These are phyloP conservation scores for Hypoxylon sp. DNA, from an alignment of 2,329 filamentous ascomycete genomes.

Conservation along the genomic window DNA sequence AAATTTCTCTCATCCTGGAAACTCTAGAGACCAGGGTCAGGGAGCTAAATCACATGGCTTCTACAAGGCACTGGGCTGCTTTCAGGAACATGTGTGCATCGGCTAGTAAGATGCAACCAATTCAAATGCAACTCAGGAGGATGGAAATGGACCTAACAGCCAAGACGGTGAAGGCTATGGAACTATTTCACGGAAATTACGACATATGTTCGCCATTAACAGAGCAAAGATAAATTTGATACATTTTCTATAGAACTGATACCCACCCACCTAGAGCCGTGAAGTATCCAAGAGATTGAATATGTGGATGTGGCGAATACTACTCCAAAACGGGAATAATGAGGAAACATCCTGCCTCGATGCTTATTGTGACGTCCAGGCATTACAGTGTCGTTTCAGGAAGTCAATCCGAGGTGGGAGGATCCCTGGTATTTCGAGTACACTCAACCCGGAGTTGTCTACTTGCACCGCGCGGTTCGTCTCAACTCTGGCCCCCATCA, in stretches of 20 bases:
- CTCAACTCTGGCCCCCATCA: background rate
- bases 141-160: conserved; percentile 3
- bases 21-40: background rate
- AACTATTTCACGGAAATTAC: conserved; percentile 8
- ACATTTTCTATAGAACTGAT: background rate
- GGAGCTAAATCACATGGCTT: conserved; percentile 4
- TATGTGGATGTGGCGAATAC: background rate
- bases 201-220: conserved; percentile 4
- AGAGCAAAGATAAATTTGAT: background rate
- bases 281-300: background rate
- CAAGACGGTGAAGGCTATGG: conserved; percentile 11
- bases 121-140: background rate
- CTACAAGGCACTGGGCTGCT: conserved; percentile 11
- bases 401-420: background rate
- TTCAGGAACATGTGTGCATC: conserved; percentile 4
- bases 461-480: background rate
- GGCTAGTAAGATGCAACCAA: background rate
- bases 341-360: background rate
- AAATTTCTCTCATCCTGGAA: conserved; percentile 1
- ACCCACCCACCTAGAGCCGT: background rate
- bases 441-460: background rate
- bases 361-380: background rate
- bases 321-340: background rate
- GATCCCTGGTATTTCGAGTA: background rate
- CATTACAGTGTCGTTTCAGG: background rate